Conservation (phyloP, 2,329 filamentous ascomycete genomes). For the Sarocladium strictum region DNA sequence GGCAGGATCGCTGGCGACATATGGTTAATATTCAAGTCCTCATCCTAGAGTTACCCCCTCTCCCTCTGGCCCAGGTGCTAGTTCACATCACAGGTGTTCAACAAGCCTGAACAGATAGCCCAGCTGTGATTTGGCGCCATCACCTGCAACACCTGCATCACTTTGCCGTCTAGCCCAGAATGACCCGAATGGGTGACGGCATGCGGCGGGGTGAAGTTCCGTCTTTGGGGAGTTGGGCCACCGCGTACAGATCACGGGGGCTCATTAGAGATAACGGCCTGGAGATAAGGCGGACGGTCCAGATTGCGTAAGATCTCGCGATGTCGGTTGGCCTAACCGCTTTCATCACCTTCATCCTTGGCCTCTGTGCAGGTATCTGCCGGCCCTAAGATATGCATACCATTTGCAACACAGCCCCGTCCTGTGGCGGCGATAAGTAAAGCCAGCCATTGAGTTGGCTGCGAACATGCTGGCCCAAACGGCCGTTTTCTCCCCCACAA, state of each 20-base stretch:
- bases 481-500: background rate
- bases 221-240: background rate
- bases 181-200: background rate
- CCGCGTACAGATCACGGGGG: no score
- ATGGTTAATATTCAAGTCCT: background rate
- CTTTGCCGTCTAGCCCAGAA: background rate
- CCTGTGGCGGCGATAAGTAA: background rate
- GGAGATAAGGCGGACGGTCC: background rate
- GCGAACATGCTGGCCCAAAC: background rate
- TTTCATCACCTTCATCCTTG: background rate
- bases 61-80: background rate
- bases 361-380: background rate
- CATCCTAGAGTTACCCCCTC: background rate
- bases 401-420: background rate
- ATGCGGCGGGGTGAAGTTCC: background rate
- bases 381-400: no score
- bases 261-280: no score
- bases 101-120: background rate
- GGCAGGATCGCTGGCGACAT: background rate
- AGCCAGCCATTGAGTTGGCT: background rate
- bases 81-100: background rate
- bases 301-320: constrained; percentile 2
- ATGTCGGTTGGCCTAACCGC: background rate
- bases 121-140: background rate
- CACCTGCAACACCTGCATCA: background rate